Conservation (phyloP, 768 basidiomycete species). For the Lanmaoa rubissima region DNA sequence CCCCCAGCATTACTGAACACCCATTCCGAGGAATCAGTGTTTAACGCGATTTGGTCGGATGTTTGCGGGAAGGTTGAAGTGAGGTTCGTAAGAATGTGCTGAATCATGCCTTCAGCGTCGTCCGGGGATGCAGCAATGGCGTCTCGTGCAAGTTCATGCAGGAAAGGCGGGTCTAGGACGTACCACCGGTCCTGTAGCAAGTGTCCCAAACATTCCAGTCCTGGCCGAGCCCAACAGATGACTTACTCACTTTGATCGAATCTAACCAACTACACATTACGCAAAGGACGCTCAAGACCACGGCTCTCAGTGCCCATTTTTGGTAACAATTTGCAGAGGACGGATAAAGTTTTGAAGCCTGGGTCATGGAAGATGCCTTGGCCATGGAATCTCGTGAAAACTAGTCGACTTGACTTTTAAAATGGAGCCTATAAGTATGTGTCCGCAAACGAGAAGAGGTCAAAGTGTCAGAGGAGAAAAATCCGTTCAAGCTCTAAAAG, state of each 20-base stretch:
- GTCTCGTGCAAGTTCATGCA: slow-evolving; percentile 72
- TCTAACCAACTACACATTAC: slow-evolving; percentile 53
- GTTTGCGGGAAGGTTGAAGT: slow-evolving; percentile 63
- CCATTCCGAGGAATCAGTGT: slow-evolving; percentile 74
- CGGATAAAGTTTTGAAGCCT: background rate
- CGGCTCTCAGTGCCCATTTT: slow-evolving; percentile 35
- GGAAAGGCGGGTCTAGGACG: slow-evolving; percentile 67
- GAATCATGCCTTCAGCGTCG: slow-evolving; percentile 71
- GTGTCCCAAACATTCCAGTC: background rate
- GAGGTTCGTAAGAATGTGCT: slow-evolving; percentile 80
- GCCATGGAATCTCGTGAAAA: slow-evolving; percentile 16
- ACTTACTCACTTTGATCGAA: slow-evolving; percentile 54
- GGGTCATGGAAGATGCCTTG: too few relatives aligned
- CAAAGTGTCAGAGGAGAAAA: background rate
- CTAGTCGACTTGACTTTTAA: background rate
- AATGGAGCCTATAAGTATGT: background rate
- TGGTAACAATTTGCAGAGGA: slow-evolving; percentile 11
- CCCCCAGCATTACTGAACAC: slow-evolving; percentile 97
- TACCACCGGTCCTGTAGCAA: slow-evolving; percentile 75
- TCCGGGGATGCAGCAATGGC: slow-evolving; percentile 67
- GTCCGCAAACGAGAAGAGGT: background rate
- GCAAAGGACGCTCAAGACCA: slow-evolving; percentile 27
- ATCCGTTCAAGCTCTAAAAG: too few relatives aligned
- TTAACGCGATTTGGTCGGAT: slow-evolving; percentile 51
- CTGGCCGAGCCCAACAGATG: background rate